phyloP scores from a whole-genome alignment of 257 asterid species.

The Forsythia viridissima region DNA sequence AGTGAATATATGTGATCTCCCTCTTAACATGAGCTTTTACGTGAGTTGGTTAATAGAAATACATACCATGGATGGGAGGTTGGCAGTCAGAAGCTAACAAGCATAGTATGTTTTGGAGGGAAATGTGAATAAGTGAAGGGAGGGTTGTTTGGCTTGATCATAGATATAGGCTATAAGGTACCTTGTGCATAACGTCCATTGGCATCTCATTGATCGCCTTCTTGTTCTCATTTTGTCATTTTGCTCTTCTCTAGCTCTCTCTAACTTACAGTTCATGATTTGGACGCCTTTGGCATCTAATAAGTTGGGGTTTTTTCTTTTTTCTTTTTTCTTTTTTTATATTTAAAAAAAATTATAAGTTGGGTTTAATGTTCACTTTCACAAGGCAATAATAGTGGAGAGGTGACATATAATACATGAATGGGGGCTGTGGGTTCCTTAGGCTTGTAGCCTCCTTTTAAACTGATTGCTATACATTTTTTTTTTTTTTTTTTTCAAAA shows the following conservation, averaged over 20 bases:
- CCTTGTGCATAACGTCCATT: constrained; percentile 39
- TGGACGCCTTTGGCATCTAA: no score
- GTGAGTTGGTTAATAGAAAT: background rate
- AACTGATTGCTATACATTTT: no score
- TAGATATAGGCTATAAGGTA: constrained; percentile 25
- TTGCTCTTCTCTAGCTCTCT: constrained; percentile 22
- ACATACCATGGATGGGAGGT: constrained; percentile 34
- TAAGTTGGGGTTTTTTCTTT: no score
- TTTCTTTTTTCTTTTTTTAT: no score
- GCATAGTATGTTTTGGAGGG: background rate
- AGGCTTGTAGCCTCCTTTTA: no score
- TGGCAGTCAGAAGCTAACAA: background rate
- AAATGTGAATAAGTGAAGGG: background rate
- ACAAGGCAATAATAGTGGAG: no score
- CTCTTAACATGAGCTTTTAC: no score
- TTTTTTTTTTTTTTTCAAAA: no score
- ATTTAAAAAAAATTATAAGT: background rate
- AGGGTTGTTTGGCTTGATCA: constrained; percentile 2
- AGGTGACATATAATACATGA: no score
- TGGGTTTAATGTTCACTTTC: no score
- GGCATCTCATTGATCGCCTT: constrained; percentile 42
- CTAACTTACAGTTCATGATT: background rate
- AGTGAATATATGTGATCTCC: no score
- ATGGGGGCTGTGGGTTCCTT: no score
- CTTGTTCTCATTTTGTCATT: constrained; percentile 22